These are phyloP conservation scores for Boletus sp. DNA, from an alignment of 768 basidiomycete genomes.

Conservation along the genomic window DNA sequence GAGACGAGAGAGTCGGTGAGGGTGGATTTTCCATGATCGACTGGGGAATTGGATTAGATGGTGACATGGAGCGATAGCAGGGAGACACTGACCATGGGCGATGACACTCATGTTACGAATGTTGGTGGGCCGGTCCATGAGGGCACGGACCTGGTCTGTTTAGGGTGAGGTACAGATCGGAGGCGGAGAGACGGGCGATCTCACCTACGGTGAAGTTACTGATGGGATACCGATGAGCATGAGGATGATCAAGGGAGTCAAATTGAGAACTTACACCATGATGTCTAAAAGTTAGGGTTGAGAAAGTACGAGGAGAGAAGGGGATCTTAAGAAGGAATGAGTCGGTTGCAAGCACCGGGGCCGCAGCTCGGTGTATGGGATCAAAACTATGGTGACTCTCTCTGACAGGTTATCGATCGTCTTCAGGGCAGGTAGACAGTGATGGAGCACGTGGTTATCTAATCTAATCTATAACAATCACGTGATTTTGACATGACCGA, in stretches of 20 bases:
- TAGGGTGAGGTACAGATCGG: slow-evolving; percentile 5
- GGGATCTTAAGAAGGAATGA: background rate
- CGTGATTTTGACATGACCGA: slow-evolving; percentile 12
- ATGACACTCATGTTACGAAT: slow-evolving; percentile 96
- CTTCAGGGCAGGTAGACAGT: slow-evolving; percentile 42
- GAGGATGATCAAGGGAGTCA: slow-evolving; percentile 1
- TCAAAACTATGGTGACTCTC: slow-evolving; percentile 14
- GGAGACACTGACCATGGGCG: slow-evolving; percentile 70
- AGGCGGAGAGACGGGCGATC: slow-evolving; percentile 27
- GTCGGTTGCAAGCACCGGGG: slow-evolving; percentile 29
- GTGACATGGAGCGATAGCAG: slow-evolving; percentile 10
- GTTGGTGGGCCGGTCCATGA: slow-evolving; percentile 90
- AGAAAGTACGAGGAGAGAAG: slow-evolving; percentile 15
- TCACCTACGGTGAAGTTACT: slow-evolving; percentile 90
- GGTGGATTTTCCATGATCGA: slow-evolving; percentile 99
- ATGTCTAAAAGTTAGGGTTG: slow-evolving; percentile 48
- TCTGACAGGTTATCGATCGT: slow-evolving; percentile 41
- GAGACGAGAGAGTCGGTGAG: slow-evolving; percentile 98
- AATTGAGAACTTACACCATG: slow-evolving; percentile 73
- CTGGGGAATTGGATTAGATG: slow-evolving; percentile 41
- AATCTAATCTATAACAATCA: slow-evolving; percentile 12
- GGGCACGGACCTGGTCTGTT: slow-evolving; percentile 79
- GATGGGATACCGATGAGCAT: slow-evolving; percentile 35
- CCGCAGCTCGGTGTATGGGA: slow-evolving; percentile 19
- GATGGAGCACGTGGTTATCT: slow-evolving; percentile 23